Percentiles rank a stretch among this genome's conserved stretches.
Evolutionary conservation across 2,329 filamentous ascomycete species (phyloP).

Genomic region (Geoglossum cookeanum): DNA sequence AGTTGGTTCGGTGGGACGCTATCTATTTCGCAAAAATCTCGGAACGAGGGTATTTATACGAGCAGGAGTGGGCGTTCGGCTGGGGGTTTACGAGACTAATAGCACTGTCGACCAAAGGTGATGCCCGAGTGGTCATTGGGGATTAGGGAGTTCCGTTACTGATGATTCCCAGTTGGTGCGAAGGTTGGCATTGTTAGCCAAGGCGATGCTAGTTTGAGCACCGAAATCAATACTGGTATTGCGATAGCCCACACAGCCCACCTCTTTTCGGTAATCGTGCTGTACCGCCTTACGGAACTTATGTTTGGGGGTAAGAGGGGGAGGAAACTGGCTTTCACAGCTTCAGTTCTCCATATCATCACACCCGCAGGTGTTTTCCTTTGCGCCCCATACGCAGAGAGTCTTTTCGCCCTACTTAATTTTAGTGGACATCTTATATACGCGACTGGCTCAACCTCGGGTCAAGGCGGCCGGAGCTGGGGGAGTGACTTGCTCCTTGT

Average conservation of each 20-base stretch:
- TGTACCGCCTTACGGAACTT: conserved; percentile 45
- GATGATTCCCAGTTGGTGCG: neutral
- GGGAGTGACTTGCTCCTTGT: conserved; percentile 32
- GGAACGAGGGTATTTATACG: conserved; percentile 45
- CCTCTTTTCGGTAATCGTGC: conserved; percentile 49
- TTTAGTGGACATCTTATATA: conserved; percentile 58
- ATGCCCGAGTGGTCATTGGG: conserved; percentile 2
- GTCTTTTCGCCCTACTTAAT: conserved; percentile 56
- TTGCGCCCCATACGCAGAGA: conserved; percentile 69
- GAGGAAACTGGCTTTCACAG: conserved; percentile 39
- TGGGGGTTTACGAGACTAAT: conserved; percentile 32
- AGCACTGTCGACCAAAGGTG: conserved; percentile 14
- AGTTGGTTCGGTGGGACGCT: conserved; percentile 61
- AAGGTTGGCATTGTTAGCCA: neutral
- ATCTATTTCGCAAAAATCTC: conserved; percentile 53
- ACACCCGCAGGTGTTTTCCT: conserved; percentile 83
- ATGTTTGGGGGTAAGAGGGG: conserved; percentile 28
- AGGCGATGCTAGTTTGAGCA: neutral
- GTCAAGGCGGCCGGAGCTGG: neutral
- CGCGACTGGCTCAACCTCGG: conserved; percentile 22
- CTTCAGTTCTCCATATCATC: conserved; percentile 58
- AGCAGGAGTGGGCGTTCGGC: conserved; percentile 78
- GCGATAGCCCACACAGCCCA: conserved; percentile 55
- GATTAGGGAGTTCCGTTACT: neutral
- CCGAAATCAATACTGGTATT: conserved; percentile 34